phyloP scores from a whole-genome alignment of 2,329 filamentous ascomycete species.

The Plenodomus lindquistii region DNA sequence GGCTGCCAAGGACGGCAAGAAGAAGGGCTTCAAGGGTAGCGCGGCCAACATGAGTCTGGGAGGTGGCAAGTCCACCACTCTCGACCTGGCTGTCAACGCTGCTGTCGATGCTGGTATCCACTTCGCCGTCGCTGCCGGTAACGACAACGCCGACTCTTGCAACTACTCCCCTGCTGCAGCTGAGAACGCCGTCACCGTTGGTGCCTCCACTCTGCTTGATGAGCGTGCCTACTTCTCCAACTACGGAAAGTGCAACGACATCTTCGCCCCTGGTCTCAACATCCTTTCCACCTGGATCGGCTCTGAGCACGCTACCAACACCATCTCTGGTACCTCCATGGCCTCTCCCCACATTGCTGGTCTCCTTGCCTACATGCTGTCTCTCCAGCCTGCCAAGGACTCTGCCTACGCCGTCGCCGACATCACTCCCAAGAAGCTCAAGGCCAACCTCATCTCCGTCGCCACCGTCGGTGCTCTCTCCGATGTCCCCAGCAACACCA shows the following conservation, averaged over 20 bases:
- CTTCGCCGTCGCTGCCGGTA: constrained; percentile 97
- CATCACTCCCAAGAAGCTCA: constrained; percentile 92
- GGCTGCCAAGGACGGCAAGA: constrained; percentile 81
- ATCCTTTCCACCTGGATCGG: constrained; percentile 99
- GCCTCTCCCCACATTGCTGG: constrained; percentile 95
- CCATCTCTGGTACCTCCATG: constrained; percentile 99
- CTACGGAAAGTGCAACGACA: constrained; percentile 98
- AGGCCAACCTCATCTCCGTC: constrained; percentile 82
- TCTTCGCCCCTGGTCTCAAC: constrained; percentile 96
- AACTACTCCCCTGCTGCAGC: constrained; percentile 98
- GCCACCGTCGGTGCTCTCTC: constrained; percentile 77
- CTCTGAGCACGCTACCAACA: constrained; percentile 94
- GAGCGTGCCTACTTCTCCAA: constrained; percentile 99
- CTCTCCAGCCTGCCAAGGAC: constrained; percentile 86
- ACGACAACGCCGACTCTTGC: constrained; percentile 98
- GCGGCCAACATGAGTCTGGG: constrained; percentile 99
- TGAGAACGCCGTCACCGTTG: constrained; percentile 89
- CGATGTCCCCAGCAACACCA: constrained; percentile 83
- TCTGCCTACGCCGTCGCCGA: constrained; percentile 88
- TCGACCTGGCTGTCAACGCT: constrained; percentile 92
- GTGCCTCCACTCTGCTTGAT: constrained; percentile 89
- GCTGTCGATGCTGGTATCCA: constrained; percentile 90
- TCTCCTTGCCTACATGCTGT: constrained; percentile 97
- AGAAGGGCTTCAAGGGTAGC: constrained; percentile 97
- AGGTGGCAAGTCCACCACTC: constrained; percentile 90